phyloP scores from a whole-genome alignment of 2,329 filamentous ascomycete genomes.

The Chrysoporthe deuterocubensis region DNA sequence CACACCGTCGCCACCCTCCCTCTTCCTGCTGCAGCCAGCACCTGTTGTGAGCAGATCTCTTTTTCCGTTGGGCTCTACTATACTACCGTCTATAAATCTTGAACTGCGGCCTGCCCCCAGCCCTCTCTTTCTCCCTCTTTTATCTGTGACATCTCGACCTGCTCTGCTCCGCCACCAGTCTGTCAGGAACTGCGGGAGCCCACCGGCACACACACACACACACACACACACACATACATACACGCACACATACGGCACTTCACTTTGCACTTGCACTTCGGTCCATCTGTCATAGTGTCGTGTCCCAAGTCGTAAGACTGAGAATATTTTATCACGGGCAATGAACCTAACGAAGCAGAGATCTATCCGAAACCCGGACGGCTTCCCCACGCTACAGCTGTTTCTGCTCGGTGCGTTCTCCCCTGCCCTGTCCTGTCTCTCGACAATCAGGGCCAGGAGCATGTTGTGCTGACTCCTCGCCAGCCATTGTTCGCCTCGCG shows the following conservation, averaged over 20 bases:
- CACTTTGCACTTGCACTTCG: constrained; percentile 29
- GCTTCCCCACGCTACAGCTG: constrained; percentile 81
- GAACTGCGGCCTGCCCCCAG: neutral
- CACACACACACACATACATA: neutral
- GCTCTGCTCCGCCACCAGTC: neutral
- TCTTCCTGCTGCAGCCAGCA: neutral
- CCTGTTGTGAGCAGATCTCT: neutral
- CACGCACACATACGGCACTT: neutral
- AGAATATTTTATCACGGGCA: constrained; percentile 43
- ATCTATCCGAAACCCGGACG: constrained; percentile 65
- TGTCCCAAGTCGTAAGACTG: constrained; percentile 51
- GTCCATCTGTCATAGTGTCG: constrained; percentile 38
- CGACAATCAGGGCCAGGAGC: neutral
- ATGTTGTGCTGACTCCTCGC: constrained; percentile 10
- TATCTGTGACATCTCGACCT: neutral
- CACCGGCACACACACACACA: neutral
- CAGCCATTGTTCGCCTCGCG: constrained; percentile 89
- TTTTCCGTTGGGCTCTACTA: neutral
- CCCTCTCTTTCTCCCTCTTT: neutral
- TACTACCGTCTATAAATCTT: neutral
- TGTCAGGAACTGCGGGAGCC: neutral
- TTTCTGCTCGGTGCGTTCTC: constrained; percentile 75
- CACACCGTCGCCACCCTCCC: neutral
- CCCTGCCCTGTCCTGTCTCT: neutral
- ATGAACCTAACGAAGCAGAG: constrained; percentile 58